These are phyloP conservation scores for Eimeria praecox DNA, from an alignment of 169 alveolate species.

Conservation along the genomic window DNA sequence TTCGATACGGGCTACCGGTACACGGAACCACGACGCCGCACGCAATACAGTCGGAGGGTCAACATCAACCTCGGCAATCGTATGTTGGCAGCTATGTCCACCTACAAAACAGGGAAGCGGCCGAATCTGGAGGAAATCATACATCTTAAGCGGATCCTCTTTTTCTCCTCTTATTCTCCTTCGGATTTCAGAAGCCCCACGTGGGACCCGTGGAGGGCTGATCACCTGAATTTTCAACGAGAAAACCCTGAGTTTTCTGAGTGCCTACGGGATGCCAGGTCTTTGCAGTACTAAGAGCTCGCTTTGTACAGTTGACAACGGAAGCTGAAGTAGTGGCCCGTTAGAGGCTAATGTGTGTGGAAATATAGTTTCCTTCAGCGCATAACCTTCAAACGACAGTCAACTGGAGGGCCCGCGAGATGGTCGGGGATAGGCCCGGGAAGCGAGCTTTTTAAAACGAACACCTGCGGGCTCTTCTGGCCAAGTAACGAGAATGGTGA, in stretches of 20 bases:
- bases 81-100: background rate
- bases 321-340: background rate
- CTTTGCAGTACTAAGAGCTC: too few relatives aligned
- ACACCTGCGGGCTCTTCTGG: too few relatives aligned
- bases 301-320: background rate
- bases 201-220: background rate
- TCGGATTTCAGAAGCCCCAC: background rate
- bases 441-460: too few relatives aligned
- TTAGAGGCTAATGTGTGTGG: background rate
- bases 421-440: too few relatives aligned
- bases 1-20: background rate
- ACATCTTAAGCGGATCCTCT: background rate
- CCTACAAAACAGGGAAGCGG: constrained; percentile 1
- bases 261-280: background rate
- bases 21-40: background rate
- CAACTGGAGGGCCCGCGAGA: too few relatives aligned
- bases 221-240: background rate
- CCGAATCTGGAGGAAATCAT: background rate
- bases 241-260: background rate
- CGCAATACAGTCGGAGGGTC: background rate
- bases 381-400: too few relatives aligned
- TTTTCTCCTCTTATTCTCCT: background rate
- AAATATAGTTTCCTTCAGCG: background rate
- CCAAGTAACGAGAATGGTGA: too few relatives aligned
- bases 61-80: background rate